Conservation (phyloP, 345 rosid species). For the Aquilaria sinensis region DNA sequence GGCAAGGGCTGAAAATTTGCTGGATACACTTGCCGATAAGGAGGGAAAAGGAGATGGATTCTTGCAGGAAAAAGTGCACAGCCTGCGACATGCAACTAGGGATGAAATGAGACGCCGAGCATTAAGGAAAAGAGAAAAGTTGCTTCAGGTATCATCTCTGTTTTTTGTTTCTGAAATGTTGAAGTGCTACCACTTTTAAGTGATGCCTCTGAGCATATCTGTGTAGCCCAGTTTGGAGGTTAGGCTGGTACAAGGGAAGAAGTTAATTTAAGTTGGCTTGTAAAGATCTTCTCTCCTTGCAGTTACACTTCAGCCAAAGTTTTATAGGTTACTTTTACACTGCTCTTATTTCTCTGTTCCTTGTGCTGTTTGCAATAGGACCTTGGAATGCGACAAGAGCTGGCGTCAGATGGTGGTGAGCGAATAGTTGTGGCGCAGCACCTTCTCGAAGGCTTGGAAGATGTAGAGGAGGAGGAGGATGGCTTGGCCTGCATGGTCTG, state of each 20-base stretch:
- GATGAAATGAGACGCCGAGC: slow-evolving; percentile 96
- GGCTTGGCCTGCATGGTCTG: slow-evolving; percentile 99
- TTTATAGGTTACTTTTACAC: not conserved
- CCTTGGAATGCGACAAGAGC: slow-evolving; percentile 87
- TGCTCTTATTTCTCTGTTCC: slow-evolving; percentile 11
- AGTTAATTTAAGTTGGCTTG: not conserved
- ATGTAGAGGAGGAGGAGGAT: slow-evolving; percentile 94
- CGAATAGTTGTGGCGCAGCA: slow-evolving; percentile 81
- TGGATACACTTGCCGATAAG: slow-evolving; percentile 83
- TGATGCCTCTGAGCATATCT: no score
- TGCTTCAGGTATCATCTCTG: slow-evolving; percentile 59
- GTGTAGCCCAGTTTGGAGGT: not conserved
- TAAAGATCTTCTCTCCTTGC: not conserved
- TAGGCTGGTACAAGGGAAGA: not conserved
- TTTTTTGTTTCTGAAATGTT: not conserved
- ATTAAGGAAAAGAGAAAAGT: slow-evolving; percentile 70
- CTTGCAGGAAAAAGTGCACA: slow-evolving; percentile 69
- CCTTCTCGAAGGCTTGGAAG: slow-evolving; percentile 88
- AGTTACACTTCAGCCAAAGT: not conserved
- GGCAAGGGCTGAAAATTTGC: slow-evolving; percentile 92
- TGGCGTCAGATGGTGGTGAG: slow-evolving; percentile 87
- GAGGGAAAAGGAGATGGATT: slow-evolving; percentile 96
- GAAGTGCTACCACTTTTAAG: not conserved
- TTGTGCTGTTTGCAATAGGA: slow-evolving; percentile 36
- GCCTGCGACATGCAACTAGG: slow-evolving; percentile 79